Conservation (phyloP, 1,284 basidiomycete genomes). For the Ceratobasidium theobromae region DNA sequence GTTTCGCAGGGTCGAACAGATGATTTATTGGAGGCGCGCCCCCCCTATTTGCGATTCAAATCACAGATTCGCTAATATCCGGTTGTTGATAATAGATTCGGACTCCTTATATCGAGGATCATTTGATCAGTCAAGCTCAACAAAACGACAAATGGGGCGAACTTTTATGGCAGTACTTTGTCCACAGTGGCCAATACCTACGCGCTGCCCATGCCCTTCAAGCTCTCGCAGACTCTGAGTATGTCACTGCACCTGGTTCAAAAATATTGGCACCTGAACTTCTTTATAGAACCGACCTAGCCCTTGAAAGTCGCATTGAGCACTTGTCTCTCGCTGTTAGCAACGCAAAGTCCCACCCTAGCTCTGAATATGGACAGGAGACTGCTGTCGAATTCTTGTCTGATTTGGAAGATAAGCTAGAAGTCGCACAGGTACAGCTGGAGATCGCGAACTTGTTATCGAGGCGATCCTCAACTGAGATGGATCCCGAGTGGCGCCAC, state of each 20-base stretch:
- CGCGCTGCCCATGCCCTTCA: slow-evolving; percentile 86
- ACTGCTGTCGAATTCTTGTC: slow-evolving; percentile 88
- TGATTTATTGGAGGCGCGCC: slow-evolving; percentile 80
- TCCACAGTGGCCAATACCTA: slow-evolving; percentile 82
- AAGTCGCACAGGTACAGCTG: slow-evolving; percentile 94
- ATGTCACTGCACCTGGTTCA: slow-evolving; percentile 41
- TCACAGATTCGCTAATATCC: not conserved
- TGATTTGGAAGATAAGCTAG: slow-evolving; percentile 92
- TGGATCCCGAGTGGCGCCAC: slow-evolving; percentile 37
- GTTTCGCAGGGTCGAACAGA: slow-evolving; percentile 79
- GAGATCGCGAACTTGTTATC: slow-evolving; percentile 75
- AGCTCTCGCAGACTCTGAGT: slow-evolving; percentile 73
- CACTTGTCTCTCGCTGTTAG: slow-evolving; percentile 92
- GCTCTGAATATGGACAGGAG: slow-evolving; percentile 72
- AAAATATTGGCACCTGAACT: slow-evolving; percentile 3
- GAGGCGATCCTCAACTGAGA: slow-evolving; percentile 48
- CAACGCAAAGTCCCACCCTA: slow-evolving; percentile 92
- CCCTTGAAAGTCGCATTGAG: slow-evolving; percentile 74
- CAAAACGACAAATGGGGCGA: slow-evolving; percentile 80
- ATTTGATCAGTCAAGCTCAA: slow-evolving; percentile 77
- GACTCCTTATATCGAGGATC: slow-evolving; percentile 82
- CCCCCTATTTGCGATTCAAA: slow-evolving; percentile 13
- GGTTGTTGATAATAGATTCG: slow-evolving; percentile 60
- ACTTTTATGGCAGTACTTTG: slow-evolving; percentile 95
- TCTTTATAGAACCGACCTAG: slow-evolving; percentile 60